Base-by-base conservation (phyloP, 2,329 filamentous ascomycete genomes). In the Orbilia brochopaga region DNA sequence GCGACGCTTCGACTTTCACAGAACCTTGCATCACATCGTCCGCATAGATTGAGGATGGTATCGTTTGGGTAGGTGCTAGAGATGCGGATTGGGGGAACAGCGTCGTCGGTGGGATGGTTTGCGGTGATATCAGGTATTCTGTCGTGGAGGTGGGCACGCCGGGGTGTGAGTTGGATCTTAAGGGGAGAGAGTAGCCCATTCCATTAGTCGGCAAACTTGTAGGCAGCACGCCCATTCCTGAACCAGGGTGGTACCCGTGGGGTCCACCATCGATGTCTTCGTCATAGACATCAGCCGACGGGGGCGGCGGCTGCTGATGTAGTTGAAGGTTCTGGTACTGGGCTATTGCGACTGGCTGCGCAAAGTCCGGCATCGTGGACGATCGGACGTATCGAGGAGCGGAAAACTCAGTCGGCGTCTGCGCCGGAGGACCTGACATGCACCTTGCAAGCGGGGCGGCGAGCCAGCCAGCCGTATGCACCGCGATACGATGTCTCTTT, bases 101-200 rank as follows among this genome's bases (percentile, higher is more conserved):
- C 54, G 66, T 59, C 37, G 66, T 53, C 44, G 63, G 66, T 30
- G 63, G 66, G 35, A 70, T 56, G 59, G 35, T 60, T 56, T 70
- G 66, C 35, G 66, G 59, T 52, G 66, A 70, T 64, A 70, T 70
- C 46, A 70, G 48, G 60, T 70, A 70, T 59, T 70, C 66, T 52
- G 66, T 51, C 23, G 46, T 64, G 53, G 59, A 64, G 61, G 56
- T 70, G 63, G 53, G 59, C 21, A 70, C 54, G 15, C 66, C 61
- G 46, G 66, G 59, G 60, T 70, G 66, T 50, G 66, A 70, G 66
- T 70, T 70, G 54, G 66, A 70, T 64, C 66, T 70, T 70, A 70
- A 70, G 50, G 66, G 66, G 66, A 70, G 66, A 35, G 59, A 59
- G 59, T 64, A 70, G 58, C 66, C 66, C 66, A 70, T 70, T 57